phyloP scores from a whole-genome alignment of 2,329 filamentous ascomycete genomes.

The Blastomyces silverae region DNA sequence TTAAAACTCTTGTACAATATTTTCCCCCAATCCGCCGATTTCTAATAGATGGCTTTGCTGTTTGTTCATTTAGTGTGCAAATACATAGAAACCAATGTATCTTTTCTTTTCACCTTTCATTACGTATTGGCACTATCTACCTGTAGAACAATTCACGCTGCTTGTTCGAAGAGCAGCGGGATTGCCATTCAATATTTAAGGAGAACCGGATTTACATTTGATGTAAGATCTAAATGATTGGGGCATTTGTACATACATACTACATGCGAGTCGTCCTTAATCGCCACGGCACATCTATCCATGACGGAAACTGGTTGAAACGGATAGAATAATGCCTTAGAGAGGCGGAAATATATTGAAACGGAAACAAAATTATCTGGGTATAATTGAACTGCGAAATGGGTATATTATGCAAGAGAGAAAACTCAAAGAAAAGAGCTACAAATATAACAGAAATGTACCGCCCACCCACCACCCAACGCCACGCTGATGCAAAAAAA shows the following conservation, averaged over 20 bases:
- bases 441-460: background rate
- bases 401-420: background rate
- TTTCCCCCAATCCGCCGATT: background rate
- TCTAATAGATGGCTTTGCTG: background rate
- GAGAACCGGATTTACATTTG: background rate
- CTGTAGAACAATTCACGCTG: background rate
- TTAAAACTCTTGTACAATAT: slow-evolving; percentile 2
- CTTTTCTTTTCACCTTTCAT: too few species aligned
- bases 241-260: background rate
- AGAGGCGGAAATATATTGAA: background rate
- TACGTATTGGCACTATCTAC: background rate
- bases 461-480: background rate
- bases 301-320: background rate
- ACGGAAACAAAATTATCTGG: background rate
- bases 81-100: background rate
- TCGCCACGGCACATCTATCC: background rate
- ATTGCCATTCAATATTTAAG: background rate
- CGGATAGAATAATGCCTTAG: background rate
- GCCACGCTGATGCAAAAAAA: background rate
- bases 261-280: background rate
- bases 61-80: background rate
- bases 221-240: background rate
- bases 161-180: background rate
- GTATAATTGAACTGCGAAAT: background rate
- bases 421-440: background rate